Base-by-base conservation (phyloP, 2,329 filamentous ascomycete genomes). In the Juglanconis sp. region DNA sequence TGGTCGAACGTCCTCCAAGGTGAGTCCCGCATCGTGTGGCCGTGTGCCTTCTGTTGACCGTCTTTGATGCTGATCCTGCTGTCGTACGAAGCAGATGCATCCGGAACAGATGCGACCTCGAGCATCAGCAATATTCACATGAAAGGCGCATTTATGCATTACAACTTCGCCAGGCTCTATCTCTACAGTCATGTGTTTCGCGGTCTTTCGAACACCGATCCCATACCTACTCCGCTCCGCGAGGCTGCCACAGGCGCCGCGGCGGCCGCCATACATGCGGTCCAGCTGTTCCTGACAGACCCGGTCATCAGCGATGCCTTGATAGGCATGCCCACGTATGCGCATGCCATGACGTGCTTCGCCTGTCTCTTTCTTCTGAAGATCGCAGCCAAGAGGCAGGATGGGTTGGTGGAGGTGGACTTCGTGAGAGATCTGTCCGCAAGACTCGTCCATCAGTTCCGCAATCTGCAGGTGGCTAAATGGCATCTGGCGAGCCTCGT, bases 281-380 rank as follows among this genome's bases (percentile, higher is more conserved):
- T 77, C 55, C 70, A 74, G 34, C 67, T 76, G 59, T 65, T 77
- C 1, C 61, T 75, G 3, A 68, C 65, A 3, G 74, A 77, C 44
- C 62, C 65, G 8, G 70, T 74, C 38, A 71, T 77, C 13, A 67
- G 69, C 5, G 66, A 68, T 30, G 67, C 69, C 1, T 69, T 67
- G 1, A 44, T 32, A 71, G 77, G 80, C 1, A 79, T 82, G 68
- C 80, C 80, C 1, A 77, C 78, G 3, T 82, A 81, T 53, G 73
- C 81, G 48, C 77, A 80, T 59, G 79, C 77, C 49, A 83, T 82
- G 80, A 81, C 79, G 0, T 79, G 77, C 0, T 82, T 82, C 60
- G 79, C 80, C 1, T 81, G 78, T 65, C 78, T 81, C 65, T 82
- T 83, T 61, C 71, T 82, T 1, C 73, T 80, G 40, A 80, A 81